phyloP scores from a whole-genome alignment of 345 rosid genomes.

The Raphanus sativus region DNA sequence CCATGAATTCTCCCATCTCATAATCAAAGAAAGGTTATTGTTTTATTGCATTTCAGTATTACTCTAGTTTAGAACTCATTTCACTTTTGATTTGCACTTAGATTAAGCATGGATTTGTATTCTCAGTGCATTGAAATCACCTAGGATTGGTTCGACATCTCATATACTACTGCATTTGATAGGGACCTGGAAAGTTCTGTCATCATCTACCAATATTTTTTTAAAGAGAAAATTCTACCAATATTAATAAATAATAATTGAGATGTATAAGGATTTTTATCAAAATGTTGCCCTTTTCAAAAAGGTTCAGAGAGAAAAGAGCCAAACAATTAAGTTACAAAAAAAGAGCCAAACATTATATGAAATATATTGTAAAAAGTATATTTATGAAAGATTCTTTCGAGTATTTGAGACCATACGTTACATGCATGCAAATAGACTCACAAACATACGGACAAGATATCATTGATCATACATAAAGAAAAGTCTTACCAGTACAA shows the following conservation, averaged over 20 bases:
- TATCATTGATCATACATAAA: neutral
- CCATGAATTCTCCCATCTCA: no score
- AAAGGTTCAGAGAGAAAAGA: neutral
- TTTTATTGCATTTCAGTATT: no score
- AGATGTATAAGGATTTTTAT: neutral
- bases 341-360: neutral
- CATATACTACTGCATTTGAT: no score
- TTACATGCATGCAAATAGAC: neutral
- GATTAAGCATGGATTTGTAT: no score
- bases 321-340: neutral
- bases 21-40: no score
- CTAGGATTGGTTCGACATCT: no score
- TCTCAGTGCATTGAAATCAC: no score
- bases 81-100: no score
- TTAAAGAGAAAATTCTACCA: no score
- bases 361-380: neutral
- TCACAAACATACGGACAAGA: slow-evolving; percentile 10
- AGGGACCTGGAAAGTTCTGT: no score
- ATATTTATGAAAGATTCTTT: neutral
- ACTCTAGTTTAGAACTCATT: no score
- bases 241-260: neutral
- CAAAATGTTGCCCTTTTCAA: neutral
- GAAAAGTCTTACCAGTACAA: neutral
- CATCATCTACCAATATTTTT: neutral
- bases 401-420: neutral